Conservation (phyloP, 2,329 filamentous ascomycete genomes). For the Microdochium paspali region DNA sequence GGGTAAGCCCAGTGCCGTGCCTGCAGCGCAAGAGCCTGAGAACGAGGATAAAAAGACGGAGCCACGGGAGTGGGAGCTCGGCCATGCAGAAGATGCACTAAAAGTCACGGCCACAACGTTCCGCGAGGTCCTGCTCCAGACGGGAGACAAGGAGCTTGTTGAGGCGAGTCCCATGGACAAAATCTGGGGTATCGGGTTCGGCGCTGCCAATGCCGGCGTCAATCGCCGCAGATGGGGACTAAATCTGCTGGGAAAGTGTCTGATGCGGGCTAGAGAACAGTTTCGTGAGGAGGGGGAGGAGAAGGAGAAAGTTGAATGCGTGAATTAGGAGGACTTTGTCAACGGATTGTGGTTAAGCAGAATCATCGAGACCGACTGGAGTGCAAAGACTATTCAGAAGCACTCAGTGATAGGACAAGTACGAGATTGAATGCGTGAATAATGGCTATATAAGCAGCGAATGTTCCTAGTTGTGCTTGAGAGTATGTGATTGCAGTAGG, state of each 20-base stretch:
- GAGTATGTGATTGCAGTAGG: no score
- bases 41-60: constrained; percentile 7
- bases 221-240: constrained; percentile 46
- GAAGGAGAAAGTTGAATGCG: neutral
- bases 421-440: no score
- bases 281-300: constrained; percentile 31
- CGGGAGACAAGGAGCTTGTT: constrained; percentile 50
- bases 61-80: constrained; percentile 7
- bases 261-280: constrained; percentile 47
- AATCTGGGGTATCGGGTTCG: constrained; percentile 60
- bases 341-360: neutral
- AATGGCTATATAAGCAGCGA: no score
- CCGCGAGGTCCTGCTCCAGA: constrained; percentile 39
- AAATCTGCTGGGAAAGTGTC: constrained; percentile 54
- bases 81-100: constrained; percentile 6
- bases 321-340: neutral
- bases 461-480: no score
- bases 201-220: constrained; percentile 33
- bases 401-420: no score
- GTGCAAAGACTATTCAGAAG: no score
- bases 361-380: no score
- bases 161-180: constrained; percentile 51
- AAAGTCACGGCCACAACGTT: constrained; percentile 29
- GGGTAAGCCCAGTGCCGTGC: neutral
- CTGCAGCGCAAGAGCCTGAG: neutral